A percentile compares a stretch with the other conserved stretches of the same genome.
Conservation (phyloP, 345 rosid genomes). For the Pugionium dolabratum region DNA sequence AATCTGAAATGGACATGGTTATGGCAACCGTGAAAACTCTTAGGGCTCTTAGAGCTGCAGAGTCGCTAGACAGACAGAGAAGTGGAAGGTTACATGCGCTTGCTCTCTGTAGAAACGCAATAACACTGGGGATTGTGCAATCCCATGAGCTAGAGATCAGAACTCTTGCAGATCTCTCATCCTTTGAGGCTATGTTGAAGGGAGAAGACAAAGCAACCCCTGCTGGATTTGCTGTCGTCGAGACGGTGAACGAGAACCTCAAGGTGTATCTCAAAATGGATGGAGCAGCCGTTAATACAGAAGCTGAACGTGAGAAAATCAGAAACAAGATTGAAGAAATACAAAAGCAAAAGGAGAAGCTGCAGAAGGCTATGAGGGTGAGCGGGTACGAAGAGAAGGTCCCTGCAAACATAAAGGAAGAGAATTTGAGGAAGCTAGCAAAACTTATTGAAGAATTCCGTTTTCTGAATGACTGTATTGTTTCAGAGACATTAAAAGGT, state of each 20-base stretch:
- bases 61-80: conserved; percentile 58
- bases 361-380: conserved; percentile 14
- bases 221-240: neutral
- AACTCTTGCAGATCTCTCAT: conserved; percentile 67
- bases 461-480: no score
- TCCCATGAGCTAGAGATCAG: conserved; percentile 61
- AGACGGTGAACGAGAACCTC: neutral
- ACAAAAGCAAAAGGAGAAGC: neutral
- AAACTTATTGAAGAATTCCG: conserved; percentile 9
- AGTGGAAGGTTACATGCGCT: conserved; percentile 70
- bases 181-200: conserved; percentile 57
- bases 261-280: neutral
- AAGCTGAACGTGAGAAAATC: neutral
- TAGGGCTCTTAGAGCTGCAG: conserved; percentile 57
- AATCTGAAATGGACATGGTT: conserved; percentile 66
- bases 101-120: conserved; percentile 60
- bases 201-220: conserved; percentile 16
- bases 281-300: neutral
- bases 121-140: conserved; percentile 44
- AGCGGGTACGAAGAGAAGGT: conserved; percentile 16
- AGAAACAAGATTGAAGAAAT: neutral
- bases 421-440: neutral
- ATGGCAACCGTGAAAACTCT: conserved; percentile 61
- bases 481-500: no score
- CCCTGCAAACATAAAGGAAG: conserved; percentile 13